These are phyloP conservation scores for Lepiota brunneoincarnata DNA, from an alignment of 768 basidiomycete species.

Conservation along the genomic window DNA sequence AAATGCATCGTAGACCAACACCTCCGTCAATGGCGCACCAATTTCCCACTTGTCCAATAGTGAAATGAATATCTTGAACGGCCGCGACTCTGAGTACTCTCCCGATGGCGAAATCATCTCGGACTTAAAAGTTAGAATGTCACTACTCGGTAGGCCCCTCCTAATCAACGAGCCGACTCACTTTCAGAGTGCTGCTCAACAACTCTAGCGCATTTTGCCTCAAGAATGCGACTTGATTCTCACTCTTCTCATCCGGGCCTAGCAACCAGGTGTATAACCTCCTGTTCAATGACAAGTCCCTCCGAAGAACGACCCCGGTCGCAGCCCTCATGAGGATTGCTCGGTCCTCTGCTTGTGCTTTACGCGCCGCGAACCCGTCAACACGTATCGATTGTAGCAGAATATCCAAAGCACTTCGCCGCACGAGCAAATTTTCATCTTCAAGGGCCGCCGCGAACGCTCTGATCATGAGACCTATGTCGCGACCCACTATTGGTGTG, in stretches of 20 bases:
- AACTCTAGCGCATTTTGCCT: conserved; percentile 69
- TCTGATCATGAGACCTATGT: conserved; percentile 92
- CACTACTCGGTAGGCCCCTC: not conserved
- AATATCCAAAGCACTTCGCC: conserved; percentile 82
- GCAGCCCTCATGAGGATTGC: conserved; percentile 85
- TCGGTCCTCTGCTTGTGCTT: conserved; percentile 70
- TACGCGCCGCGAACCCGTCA: conserved; percentile 68
- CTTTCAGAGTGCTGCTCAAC: conserved; percentile 67
- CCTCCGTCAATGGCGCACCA: conserved; percentile 76
- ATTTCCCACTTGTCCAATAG: conserved; percentile 97
- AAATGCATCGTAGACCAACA: conserved; percentile 77
- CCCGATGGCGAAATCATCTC: conserved; percentile 76
- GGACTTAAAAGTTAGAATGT: conserved; percentile 35
- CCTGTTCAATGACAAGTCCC: conserved; percentile 91
- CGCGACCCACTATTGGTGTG: conserved; percentile 70
- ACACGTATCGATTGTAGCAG: conserved; percentile 73
- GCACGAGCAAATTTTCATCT: conserved; percentile 90
- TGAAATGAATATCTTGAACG: conserved; percentile 96
- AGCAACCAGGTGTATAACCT: conserved; percentile 92
- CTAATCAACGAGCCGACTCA: conserved; percentile 22
- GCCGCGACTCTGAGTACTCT: conserved; percentile 75
- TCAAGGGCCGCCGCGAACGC: conserved; percentile 90
- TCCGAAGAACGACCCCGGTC: conserved; percentile 83
- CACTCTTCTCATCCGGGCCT: conserved; percentile 75
- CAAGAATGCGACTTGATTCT: conserved; percentile 73